Evolutionary conservation across 208 protist genomes (phyloP).

Genomic region (Wallacemonas sp.): DNA sequence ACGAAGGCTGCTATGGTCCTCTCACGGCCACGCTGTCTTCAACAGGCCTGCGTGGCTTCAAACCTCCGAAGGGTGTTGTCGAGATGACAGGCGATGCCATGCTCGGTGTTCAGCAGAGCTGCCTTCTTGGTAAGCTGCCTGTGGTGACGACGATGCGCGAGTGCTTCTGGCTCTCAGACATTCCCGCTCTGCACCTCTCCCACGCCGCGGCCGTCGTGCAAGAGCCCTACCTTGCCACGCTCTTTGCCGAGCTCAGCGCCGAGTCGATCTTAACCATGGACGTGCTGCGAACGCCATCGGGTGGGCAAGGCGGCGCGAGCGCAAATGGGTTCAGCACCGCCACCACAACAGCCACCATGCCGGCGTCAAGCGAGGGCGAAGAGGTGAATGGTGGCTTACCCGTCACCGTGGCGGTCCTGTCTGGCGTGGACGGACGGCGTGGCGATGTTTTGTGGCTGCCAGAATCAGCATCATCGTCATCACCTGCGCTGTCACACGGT

Average conservation of each 20-base stretch:
- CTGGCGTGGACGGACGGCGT: slow-evolving; percentile 4
- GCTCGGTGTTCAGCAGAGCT: not conserved
- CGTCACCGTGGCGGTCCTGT: slow-evolving; percentile 1
- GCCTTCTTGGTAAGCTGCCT: slow-evolving; percentile 38
- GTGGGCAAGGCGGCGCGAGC: no score
- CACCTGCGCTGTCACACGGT: not conserved
- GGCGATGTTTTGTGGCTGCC: slow-evolving; percentile 6
- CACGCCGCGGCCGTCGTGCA: slow-evolving; percentile 35
- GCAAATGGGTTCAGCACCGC: not conserved
- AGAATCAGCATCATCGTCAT: no score
- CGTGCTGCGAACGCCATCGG: slow-evolving; percentile 17
- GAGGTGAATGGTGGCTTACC: slow-evolving; percentile 8
- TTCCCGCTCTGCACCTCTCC: slow-evolving; percentile 47
- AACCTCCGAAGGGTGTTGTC: not conserved
- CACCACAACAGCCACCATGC: not conserved
- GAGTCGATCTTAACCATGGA: slow-evolving; percentile 56
- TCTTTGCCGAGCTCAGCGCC: slow-evolving; percentile 59
- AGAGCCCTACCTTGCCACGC: slow-evolving; percentile 43
- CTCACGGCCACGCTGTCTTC: not conserved
- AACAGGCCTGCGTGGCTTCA: slow-evolving; percentile 46
- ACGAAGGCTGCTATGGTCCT: slow-evolving; percentile 17
- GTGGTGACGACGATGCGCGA: slow-evolving; percentile 44
- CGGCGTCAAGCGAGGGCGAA: no score
- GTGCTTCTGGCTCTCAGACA: slow-evolving; percentile 63
- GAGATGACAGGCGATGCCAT: not conserved